Evolutionary conservation across 345 rosid species (phyloP), one percentile per base, ranked within the genome.

Genomic region (Brassica juncea): DNA sequence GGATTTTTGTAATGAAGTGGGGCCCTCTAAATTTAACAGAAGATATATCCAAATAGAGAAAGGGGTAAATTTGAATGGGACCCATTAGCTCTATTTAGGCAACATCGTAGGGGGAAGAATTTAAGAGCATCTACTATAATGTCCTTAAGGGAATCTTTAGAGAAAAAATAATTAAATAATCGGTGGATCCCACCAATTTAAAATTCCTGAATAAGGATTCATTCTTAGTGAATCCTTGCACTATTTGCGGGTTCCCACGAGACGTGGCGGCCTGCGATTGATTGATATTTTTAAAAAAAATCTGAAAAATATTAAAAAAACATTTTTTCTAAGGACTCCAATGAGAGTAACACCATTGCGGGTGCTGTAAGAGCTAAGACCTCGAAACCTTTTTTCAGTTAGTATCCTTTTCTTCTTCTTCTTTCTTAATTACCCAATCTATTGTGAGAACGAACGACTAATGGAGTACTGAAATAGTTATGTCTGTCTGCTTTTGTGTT

Each of bases 1-100:
- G 82, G 82, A 73, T 68, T 23, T 79, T 79, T 67, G 78, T 67
- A 73, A 5, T 5, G 23, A 55, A 61, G 58, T 73, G 16, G 70
- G 70, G 0, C 16, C 70, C 47, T 0, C 10, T 4, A 11, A 68
- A 68, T 74, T 68, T 12, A 79, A 49, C 82, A 79, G 55, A 9
- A 39, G 12, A 14, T 47, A 47, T 47, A 47, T 47, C 55, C 55
- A 47, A 44, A 47, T 47, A 47, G 55, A 47, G 55, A 44, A 47
- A 47, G 16, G 14, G 73, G 68, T 8, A 67, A 35, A 6, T 71
- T 77, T 37, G 44, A 54, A 10, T 66, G 63, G 73, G 63, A 66
- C 82, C 65, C 5, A 67, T 8, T 31, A 15, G 61, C 16, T 55
- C 35, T 55, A 12, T 66, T 78, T 71, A 31, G 19, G 62, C 77